Conservation (phyloP, 148 eudicot genomes). For the Drosera capensis region DNA sequence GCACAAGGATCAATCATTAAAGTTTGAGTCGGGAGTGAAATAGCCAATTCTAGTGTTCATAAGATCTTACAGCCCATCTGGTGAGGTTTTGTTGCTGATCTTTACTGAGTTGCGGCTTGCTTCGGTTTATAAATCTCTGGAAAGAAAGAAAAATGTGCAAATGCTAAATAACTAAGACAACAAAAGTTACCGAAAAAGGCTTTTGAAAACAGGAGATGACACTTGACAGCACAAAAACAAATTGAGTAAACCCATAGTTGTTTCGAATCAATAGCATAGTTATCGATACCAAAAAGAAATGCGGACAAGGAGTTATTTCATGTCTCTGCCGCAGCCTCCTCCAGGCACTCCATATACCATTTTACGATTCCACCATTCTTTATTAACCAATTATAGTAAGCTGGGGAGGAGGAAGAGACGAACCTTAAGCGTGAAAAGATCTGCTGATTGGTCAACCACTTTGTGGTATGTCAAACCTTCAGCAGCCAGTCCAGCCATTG, state of each 20-base stretch:
- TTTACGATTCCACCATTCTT: too few relatives aligned
- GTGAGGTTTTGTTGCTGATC: slow-evolving; percentile 92
- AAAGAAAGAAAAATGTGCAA: slow-evolving; percentile 4
- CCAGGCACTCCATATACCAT: too few relatives aligned
- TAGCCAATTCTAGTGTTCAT: background rate
- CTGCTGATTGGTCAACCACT: slow-evolving; percentile 95
- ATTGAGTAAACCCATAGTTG: too few relatives aligned
- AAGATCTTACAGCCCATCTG: slow-evolving; percentile 90
- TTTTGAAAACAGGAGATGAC: too few relatives aligned
- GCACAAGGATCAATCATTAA: background rate
- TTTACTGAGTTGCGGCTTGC: slow-evolving; percentile 58
- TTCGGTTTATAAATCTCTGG: slow-evolving; percentile 89
- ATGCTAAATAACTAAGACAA: too few relatives aligned
- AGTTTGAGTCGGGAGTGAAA: background rate
- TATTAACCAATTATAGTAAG: background rate
- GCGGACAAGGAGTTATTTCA: too few relatives aligned
- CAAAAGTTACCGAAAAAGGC: too few relatives aligned
- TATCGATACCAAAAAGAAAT: too few relatives aligned
- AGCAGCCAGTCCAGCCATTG: slow-evolving; percentile 97
- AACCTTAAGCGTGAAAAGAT: slow-evolving; percentile 93
- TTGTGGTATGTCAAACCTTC: slow-evolving; percentile 87
- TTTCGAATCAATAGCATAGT: too few relatives aligned
- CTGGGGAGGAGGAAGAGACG: background rate
- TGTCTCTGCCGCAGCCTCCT: too few relatives aligned
- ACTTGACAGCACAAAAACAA: too few relatives aligned